phyloP scores from a whole-genome alignment of 345 rosid species.

The Gossypium stocksii region DNA sequence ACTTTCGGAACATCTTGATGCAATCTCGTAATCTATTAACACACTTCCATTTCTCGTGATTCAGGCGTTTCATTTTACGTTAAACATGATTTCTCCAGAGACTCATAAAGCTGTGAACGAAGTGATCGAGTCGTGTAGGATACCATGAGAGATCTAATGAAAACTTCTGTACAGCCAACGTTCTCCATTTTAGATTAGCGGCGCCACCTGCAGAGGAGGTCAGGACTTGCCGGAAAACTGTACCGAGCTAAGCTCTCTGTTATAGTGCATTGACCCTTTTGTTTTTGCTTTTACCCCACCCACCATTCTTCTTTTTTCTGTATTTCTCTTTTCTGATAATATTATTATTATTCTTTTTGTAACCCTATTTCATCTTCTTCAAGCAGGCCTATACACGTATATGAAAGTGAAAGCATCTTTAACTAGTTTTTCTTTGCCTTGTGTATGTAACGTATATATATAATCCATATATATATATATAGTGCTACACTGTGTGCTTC shows the following conservation, averaged over 20 bases:
- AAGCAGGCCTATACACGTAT: slow-evolving; percentile 17
- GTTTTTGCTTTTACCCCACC: background rate
- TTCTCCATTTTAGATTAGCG: slow-evolving; percentile 19
- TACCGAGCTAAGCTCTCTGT: slow-evolving; percentile 18
- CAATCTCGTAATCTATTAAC: background rate
- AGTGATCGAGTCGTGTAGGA: slow-evolving; percentile 84
- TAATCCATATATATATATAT: background rate
- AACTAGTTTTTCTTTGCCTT: background rate
- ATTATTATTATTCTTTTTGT: slow-evolving; percentile 25
- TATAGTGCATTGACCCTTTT: slow-evolving; percentile 14
- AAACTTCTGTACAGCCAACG: slow-evolving; percentile 48
- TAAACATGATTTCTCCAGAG: slow-evolving; percentile 95
- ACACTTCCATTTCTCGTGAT: background rate
- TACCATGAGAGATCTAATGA: slow-evolving; percentile 33
- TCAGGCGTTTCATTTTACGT: slow-evolving; percentile 83
- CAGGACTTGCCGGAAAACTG: slow-evolving; percentile 17
- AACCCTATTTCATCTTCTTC: slow-evolving; percentile 8
- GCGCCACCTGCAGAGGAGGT: background rate
- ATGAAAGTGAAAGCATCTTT: slow-evolving; percentile 15
- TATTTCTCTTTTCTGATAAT: background rate
- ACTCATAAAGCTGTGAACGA: slow-evolving; percentile 85
- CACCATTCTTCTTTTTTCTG: background rate
- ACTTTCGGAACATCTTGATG: background rate
- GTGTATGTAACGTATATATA: background rate
- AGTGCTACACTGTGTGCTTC: background rate